Conservation (phyloP, 192 early-diverging fungal genomes). For the Coemansia aciculifera region DNA sequence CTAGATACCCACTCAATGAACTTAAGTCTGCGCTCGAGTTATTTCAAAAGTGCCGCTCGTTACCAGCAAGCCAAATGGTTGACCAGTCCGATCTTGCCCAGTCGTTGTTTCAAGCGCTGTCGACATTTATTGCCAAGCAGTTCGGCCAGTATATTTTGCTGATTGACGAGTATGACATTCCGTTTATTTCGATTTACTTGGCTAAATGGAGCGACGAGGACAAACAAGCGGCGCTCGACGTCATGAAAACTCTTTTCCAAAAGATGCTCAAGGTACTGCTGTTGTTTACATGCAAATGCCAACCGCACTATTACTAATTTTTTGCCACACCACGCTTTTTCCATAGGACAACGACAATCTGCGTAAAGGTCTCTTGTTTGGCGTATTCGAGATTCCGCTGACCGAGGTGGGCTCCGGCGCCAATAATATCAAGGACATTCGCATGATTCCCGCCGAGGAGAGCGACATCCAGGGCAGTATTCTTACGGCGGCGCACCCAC, state of each 20-base stretch:
- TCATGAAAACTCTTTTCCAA: slow-evolving; percentile 29
- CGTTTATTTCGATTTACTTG: slow-evolving; percentile 38
- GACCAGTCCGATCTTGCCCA: not conserved
- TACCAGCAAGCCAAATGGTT: not conserved
- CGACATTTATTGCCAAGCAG: not conserved
- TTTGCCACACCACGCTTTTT: not conserved
- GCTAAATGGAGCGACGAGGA: slow-evolving; percentile 25
- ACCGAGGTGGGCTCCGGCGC: slow-evolving; percentile 46
- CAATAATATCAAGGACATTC: slow-evolving; percentile 48
- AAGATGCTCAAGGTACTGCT: slow-evolving; percentile 37
- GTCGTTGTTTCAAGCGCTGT: slow-evolving; percentile 18
- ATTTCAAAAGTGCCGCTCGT: too few species aligned
- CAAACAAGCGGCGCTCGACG: slow-evolving; percentile 13
- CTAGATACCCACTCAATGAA: too few species aligned
- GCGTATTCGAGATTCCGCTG: slow-evolving; percentile 46
- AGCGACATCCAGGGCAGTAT: slow-evolving; percentile 36
- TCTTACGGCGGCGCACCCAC: slow-evolving; percentile 20
- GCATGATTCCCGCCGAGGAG: slow-evolving; percentile 36
- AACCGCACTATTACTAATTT: too few species aligned
- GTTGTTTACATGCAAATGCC: not conserved
- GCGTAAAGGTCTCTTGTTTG: slow-evolving; percentile 32
- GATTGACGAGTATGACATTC: slow-evolving; percentile 47
- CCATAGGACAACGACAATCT: slow-evolving; percentile 22
- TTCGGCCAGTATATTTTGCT: slow-evolving; percentile 42
- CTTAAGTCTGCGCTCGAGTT: too few species aligned